phyloP scores from a whole-genome alignment of 2,329 filamentous ascomycete species.

The Pseudogymnoascus sp. region DNA sequence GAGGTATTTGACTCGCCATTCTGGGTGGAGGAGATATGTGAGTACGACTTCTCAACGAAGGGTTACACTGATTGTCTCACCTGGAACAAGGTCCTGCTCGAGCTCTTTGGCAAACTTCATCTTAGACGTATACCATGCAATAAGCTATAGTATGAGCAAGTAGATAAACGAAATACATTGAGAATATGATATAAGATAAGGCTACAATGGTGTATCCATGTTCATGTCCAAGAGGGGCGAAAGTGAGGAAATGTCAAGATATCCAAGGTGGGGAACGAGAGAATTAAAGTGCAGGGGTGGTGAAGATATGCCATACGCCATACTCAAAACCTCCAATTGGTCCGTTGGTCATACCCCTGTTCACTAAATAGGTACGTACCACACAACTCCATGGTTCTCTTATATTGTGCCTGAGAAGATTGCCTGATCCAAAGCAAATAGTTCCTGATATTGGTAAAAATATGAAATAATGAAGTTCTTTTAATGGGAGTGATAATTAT shows the following conservation, averaged over 20 bases:
- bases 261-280: conserved; percentile 6
- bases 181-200: conserved; percentile 1
- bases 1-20: conserved; percentile 92
- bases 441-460: background rate
- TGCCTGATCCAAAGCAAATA: background rate
- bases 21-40: conserved; percentile 31
- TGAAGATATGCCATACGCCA: background rate
- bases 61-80: conserved; percentile 33
- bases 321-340: background rate
- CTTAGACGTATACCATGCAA: background rate
- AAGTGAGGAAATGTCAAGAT: conserved; percentile 1
- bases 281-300: background rate
- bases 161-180: background rate
- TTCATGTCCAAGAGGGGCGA: background rate
- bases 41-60: conserved; percentile 1
- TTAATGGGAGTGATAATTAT: background rate
- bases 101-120: conserved; percentile 72
- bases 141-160: background rate
- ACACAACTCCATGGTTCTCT: background rate
- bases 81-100: conserved; percentile 80
- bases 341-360: background rate
- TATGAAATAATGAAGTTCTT: background rate
- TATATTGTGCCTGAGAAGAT: background rate
- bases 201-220: background rate
- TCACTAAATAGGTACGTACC: background rate